Evolutionary conservation across 768 basidiomycete species (phyloP), one percentile per base, ranked within the genome.

Genomic region (Obba rivulosa): DNA sequence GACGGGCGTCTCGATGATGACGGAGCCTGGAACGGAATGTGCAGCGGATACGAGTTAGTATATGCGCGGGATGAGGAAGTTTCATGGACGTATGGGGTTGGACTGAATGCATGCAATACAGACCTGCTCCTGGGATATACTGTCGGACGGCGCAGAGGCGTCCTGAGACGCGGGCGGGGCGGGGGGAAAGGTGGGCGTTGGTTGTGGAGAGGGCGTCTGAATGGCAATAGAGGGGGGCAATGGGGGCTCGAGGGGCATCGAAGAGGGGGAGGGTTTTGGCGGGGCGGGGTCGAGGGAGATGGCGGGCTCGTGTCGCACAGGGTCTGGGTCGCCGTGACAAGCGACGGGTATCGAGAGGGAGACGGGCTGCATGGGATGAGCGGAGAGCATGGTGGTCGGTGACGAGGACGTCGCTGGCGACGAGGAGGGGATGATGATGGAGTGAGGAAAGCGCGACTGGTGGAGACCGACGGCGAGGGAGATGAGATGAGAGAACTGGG

Each of bases 281-380:
- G 31, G 55, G 43, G 28, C 45, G 43, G 45, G 37, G 41, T 44
- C 22, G 56, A 53, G 56, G 49, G 50, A 51, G 48, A 20, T 18
- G 52, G 35, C 13, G 49, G 22, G 22, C 22, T 48, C 41, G 45
- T 38, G 25, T 20, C 17, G 17, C 22, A 28, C 44, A 38, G 23
- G 34, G 47, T 50, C 43, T 34, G 55, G 17, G 53, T 25, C 24
- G 2, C 22, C 24, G 10, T 25, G 46, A 56, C 61, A 31, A 36
- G 54, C 50, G 7, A 21, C n/a, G 48, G 51, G 57, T 34, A 48
- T 43, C 28, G 49, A 35, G 54, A 59, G 24, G 54, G 48, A 51
- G 24, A 66, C 51, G 34, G 55, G 64, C 23, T 62, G 63, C 65
- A 70, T 72, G 34, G 69, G 71, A 51, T 50, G 63, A 13, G 69